Conservation (phyloP, 805 yeast species). For the Starmerella potacharoeniae region DNA sequence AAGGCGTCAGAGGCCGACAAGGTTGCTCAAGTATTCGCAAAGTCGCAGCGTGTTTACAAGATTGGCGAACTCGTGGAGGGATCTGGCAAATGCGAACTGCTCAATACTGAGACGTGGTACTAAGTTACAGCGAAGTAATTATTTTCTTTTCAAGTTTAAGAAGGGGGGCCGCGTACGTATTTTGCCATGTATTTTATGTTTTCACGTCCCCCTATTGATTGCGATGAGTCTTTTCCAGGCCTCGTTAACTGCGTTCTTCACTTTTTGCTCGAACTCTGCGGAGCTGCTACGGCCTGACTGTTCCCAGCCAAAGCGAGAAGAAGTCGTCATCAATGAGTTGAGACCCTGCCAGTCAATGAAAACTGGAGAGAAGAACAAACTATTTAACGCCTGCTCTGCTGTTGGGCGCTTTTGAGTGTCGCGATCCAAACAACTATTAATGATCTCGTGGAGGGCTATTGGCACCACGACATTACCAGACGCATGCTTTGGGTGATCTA, state of each 20-base stretch:
- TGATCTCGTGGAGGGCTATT: slow-evolving; percentile 52
- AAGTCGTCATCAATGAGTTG: slow-evolving; percentile 46
- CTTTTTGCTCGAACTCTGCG: slow-evolving; percentile 29
- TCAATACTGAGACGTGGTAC: slow-evolving; percentile 29
- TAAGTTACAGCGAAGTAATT: slow-evolving; percentile 12
- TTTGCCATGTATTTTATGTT: not conserved
- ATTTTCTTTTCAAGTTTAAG: not conserved
- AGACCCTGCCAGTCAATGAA: slow-evolving; percentile 43
- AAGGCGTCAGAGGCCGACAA: slow-evolving; percentile 54
- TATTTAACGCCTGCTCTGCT: slow-evolving; percentile 47
- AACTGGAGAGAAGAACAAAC: slow-evolving; percentile 65
- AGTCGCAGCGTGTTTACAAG: slow-evolving; percentile 63
- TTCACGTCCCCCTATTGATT: slow-evolving; percentile 4
- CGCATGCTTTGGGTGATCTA: slow-evolving; percentile 53
- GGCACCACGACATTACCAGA: slow-evolving; percentile 57
- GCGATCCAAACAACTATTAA: slow-evolving; percentile 58
- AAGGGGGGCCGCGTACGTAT: not conserved
- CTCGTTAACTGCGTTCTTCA: slow-evolving; percentile 35
- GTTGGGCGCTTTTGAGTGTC: slow-evolving; percentile 61
- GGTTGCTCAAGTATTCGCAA: slow-evolving; percentile 41
- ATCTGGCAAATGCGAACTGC: slow-evolving; percentile 31
- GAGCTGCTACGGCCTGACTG: slow-evolving; percentile 35
- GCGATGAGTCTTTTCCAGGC: slow-evolving; percentile 43
- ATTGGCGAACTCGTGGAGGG: slow-evolving; percentile 51
- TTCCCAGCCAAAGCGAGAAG: slow-evolving; percentile 53